Evolutionary conservation across 139 green algal species (phyloP), one percentile per base, ranked within the genome.

Genomic region (Pseudopediastrum boryanum): DNA sequence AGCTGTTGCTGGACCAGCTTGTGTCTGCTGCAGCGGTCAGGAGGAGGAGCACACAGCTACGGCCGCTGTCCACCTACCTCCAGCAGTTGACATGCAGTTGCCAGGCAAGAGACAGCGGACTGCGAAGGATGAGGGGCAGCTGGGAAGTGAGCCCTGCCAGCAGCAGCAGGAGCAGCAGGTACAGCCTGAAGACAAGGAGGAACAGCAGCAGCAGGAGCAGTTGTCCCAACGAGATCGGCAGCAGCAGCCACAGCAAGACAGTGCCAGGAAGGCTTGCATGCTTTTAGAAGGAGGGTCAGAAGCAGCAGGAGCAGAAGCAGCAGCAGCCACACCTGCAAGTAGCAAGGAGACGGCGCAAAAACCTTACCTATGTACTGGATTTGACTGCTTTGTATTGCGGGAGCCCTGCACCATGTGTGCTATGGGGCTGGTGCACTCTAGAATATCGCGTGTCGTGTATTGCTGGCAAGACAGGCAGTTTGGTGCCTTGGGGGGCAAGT

Each of bases 331-430:
- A 33, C 51, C 12, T 48, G 36, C 27, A 42, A 35, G 21, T 19
- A 33, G 35, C n/a, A 25, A 77, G 19, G 33, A 66, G 48, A 33
- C 35, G 69, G 46, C 9, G 48, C 7, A 9, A 2, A 84, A 80
- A 61, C 92, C 92, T 0, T 99, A 99, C 85, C 88, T 99, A 39
- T 99, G 94, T 86, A 99, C 94, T 0, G 94, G 94, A 2, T 97
- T 88, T 42, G 96, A 98, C 71, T 88, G 67, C 48, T 98, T 96
- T 78, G 21, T 98, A 0, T 61, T 94, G 38, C 76, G 74, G 2
- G 96, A 99, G 87, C 96, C 96, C 0, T 99, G 96, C 81, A 78
- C 85, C 7, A 99, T 99, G 96, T 99, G 95, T 68, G 92, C 92
- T 13, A 98, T 98, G 95, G 95, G 87, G 2, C 71, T 98, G 75